Evolutionary conservation across 116 monocot species (phyloP), one percentile per base, ranked within the genome.

Genomic region (Phalaenopsis hybrid): DNA sequence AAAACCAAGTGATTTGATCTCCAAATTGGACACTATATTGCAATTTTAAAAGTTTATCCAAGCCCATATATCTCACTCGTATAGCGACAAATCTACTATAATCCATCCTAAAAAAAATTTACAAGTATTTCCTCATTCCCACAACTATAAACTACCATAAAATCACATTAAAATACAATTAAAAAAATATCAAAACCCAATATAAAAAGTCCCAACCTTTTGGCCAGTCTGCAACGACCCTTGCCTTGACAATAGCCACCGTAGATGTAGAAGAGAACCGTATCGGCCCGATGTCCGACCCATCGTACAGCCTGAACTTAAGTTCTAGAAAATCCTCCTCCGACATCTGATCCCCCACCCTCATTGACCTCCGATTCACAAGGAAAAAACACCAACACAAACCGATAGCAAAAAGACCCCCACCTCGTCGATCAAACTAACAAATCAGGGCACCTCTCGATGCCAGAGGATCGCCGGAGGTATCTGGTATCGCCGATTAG

Each of bases 271-370:
- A 25, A 2, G 90, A 55, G 76, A 90, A 92, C 37, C 84, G 88
- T 34, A 90, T 89, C 75, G 94, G 94, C 4, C 94, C 94, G 57
- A 94, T 92, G 68, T 94, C 94, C 16, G 94, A 84, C 37, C 94
- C 94, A 89, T 94, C 94, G 50, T 86, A 94, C 6, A 94, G 81
- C 28, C 94, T 86, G 85, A 94, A 94, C 76, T 89, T 94, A n/a
- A 94, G 90, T 81, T 94, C 94, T 16, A 94, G 79, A 67, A 90
- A 81, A 59, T 94, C 94, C 83, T 92, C 94, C 50, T 89, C 94
- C 18, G 87, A 85, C 94, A 94, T 94, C 82, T 86, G 78, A 75
- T 61, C 63, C 20, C 76, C 61, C 45, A 79, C 59, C 50, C 74
- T 18, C 79, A 48, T 43, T 75, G 57, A 20, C 20, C 75, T 43